Conservation (phyloP, 768 basidiomycete species). For the Sutorius australiensis region DNA sequence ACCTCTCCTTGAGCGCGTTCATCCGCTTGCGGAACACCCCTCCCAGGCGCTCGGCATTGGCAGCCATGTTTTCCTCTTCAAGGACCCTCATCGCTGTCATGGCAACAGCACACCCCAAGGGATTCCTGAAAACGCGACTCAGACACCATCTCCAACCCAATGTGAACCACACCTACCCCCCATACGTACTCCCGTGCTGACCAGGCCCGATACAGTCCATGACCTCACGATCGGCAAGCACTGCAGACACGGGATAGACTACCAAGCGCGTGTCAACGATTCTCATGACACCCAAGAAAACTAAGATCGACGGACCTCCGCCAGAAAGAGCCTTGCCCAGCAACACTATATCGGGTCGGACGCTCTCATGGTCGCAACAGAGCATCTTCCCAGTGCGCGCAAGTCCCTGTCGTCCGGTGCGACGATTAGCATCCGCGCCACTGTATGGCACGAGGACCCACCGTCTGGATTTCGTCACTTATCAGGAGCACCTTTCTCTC, state of each 20-base stretch:
- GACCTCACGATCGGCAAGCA: conserved; percentile 84
- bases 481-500: conserved; percentile 93
- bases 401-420: conserved; percentile 54
- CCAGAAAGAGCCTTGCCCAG: conserved; percentile 97
- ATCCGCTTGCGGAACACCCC: conserved; percentile 72
- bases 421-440: background rate
- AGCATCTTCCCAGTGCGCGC: conserved; percentile 94
- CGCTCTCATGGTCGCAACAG: conserved; percentile 79
- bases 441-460: conserved; percentile 27
- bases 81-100: conserved; percentile 92
- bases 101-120: conserved; percentile 93
- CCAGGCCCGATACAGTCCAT: conserved; percentile 95
- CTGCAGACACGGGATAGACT: conserved; percentile 97
- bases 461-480: conserved; percentile 98
- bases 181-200: conserved; percentile 95
- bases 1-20: conserved; percentile 45
- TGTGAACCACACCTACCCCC: conserved; percentile 53
- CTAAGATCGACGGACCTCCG: conserved; percentile 56
- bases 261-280: conserved; percentile 7
- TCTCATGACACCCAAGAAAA: conserved; percentile 1
- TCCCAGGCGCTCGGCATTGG: conserved; percentile 77
- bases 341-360: conserved; percentile 88
- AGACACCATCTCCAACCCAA: background rate
- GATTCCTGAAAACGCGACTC: conserved; percentile 54
- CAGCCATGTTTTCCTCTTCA: conserved; percentile 76